Percentiles rank a stretch among this genome's conserved stretches.
Evolutionary conservation across 139 green algal genomes (phyloP).

Genomic region (Yamagishiella unicocca): DNA sequence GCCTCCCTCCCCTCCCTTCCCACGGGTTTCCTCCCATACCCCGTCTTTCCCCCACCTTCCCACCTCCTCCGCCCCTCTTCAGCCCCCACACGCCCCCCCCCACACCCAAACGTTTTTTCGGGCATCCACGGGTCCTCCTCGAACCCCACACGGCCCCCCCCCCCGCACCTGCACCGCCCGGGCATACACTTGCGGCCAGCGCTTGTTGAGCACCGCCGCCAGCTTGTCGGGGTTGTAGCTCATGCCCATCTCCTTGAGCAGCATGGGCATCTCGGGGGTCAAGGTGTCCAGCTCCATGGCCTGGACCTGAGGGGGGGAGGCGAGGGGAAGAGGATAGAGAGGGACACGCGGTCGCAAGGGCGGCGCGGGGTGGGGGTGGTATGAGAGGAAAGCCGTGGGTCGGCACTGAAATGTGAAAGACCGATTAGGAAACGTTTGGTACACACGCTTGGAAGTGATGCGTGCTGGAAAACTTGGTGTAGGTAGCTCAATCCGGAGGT

Average conservation of each 20-base stretch:
- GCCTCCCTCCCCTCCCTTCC: not conserved
- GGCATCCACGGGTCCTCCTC: not conserved
- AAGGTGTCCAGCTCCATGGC: conserved; percentile 84
- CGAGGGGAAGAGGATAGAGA: not conserved
- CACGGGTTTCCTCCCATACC: not conserved
- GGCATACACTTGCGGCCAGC: conserved; percentile 69
- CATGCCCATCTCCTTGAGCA: conserved; percentile 85
- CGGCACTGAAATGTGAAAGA: too few species aligned
- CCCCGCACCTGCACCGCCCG: conserved; percentile 52
- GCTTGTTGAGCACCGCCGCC: conserved; percentile 57
- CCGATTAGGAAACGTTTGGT: too few species aligned
- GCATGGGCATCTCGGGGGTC: conserved; percentile 76
- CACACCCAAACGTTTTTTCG: not conserved
- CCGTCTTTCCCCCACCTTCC: not conserved
- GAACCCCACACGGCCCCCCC: not conserved
- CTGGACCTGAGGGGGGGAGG: conserved; percentile 67
- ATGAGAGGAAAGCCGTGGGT: too few species aligned
- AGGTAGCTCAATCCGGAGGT: too few species aligned
- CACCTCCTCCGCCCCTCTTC: not conserved
- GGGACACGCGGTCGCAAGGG: not conserved
- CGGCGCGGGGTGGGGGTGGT: too few species aligned
- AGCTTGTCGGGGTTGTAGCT: conserved; percentile 87
- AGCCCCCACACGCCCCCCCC: not conserved
- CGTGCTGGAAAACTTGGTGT: too few species aligned
- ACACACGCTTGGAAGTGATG: too few species aligned